Conservation (phyloP, 202 grass and related monocot genomes). For the Bolboschoenoplectus hybrid region DNA sequence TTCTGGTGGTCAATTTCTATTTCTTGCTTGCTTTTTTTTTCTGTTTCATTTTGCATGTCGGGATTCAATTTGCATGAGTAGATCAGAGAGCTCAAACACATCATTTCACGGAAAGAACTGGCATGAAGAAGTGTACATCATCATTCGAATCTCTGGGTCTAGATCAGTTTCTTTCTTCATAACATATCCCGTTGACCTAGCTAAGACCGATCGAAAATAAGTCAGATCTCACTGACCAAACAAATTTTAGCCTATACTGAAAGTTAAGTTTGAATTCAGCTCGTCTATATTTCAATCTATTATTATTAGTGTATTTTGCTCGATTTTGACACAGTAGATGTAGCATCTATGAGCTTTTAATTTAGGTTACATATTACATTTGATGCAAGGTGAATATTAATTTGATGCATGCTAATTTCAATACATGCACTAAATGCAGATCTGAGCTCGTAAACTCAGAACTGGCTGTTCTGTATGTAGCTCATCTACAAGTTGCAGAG, state of each 20-base stretch:
- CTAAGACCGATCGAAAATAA: too few species aligned
- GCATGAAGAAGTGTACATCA: not conserved
- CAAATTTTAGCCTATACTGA: not conserved
- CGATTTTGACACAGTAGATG: not conserved
- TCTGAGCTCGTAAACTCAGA: too few species aligned
- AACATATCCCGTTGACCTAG: not conserved
- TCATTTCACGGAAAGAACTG: not conserved
- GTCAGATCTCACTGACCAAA: not conserved
- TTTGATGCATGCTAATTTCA: too few species aligned
- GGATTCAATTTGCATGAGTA: not conserved
- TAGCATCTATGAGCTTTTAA: not conserved
- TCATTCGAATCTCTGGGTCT: not conserved
- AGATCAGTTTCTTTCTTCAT: not conserved
- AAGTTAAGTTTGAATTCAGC: too few species aligned
- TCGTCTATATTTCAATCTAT: not conserved
- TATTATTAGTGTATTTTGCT: not conserved
- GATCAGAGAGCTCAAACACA: not conserved
- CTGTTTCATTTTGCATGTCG: not conserved
- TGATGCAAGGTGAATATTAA: too few species aligned
- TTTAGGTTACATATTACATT: too few species aligned
- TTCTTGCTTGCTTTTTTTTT: not conserved
- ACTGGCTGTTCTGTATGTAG: too few species aligned
- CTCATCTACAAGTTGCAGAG: too few species aligned
- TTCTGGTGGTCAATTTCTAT: not conserved
- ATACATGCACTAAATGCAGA: too few species aligned